Evolutionary conservation across 495 filamentous ascomycete genomes (phyloP).

Genomic region (Pseudotulostoma volvatum): DNA sequence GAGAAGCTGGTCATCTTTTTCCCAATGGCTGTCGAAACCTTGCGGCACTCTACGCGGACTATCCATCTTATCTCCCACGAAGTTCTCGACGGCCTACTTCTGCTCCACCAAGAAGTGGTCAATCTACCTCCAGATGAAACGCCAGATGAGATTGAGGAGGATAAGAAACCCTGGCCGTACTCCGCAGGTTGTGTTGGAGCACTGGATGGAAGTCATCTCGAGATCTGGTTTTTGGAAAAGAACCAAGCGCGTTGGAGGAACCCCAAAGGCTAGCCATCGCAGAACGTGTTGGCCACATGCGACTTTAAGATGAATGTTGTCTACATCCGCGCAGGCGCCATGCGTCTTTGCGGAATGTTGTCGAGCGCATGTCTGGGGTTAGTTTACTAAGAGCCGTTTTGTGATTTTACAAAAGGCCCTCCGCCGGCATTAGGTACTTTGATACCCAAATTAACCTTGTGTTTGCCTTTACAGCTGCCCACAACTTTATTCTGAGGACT

Average conservation of each 20-base stretch:
- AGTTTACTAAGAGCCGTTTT: too few species aligned
- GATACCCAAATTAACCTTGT: too few species aligned
- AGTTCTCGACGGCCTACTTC: neutral
- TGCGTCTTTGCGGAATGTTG: too few species aligned
- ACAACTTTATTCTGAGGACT: too few species aligned
- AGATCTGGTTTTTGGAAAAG: neutral
- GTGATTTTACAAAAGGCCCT: too few species aligned
- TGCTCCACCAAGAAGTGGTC: neutral
- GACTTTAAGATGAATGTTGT: neutral
- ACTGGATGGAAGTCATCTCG: neutral
- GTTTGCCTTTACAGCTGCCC: too few species aligned
- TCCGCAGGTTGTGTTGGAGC: neutral
- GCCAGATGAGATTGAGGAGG: neutral
- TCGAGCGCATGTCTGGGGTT: too few species aligned
- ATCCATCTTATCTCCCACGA: neutral
- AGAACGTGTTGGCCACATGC: neutral
- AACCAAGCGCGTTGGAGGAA: neutral
- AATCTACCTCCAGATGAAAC: neutral
- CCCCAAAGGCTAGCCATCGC: neutral
- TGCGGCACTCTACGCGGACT: neutral
- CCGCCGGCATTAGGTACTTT: too few species aligned
- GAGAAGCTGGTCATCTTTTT: neutral
- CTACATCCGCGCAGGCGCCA: neutral
- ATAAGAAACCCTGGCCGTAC: neutral
- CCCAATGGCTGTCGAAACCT: neutral